Evolutionary conservation across 2,329 filamentous ascomycete species (phyloP).

Genomic region (Curvularia hawaiiensis): DNA sequence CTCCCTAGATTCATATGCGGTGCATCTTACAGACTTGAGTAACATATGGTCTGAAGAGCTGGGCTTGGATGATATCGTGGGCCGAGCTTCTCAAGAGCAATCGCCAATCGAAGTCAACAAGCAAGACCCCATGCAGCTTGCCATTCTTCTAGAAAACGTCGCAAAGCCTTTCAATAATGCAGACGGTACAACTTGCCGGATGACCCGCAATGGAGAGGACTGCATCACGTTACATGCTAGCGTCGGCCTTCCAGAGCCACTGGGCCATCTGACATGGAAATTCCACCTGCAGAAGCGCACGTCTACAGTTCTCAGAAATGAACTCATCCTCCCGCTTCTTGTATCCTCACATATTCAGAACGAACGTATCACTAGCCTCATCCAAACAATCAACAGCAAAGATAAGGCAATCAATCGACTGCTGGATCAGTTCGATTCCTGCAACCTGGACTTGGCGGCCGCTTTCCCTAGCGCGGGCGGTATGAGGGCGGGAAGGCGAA

Average conservation of each 20-base stretch:
- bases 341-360: conserved; percentile 54
- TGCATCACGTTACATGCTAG: conserved; percentile 60
- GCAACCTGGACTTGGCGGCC: conserved; percentile 60
- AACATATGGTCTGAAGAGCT: conserved; percentile 74
- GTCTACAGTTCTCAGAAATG: conserved; percentile 51
- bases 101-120: conserved; percentile 77
- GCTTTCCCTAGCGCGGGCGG: conserved; percentile 62
- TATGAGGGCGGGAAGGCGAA: conserved; percentile 51
- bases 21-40: conserved; percentile 73
- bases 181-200: conserved; percentile 43
- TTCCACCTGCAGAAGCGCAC: conserved; percentile 58
- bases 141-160: conserved; percentile 69
- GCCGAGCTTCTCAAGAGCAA: conserved; percentile 65
- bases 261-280: conserved; percentile 69
- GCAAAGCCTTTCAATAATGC: conserved; percentile 52
- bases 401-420: conserved; percentile 64
- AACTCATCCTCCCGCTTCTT: conserved; percentile 61
- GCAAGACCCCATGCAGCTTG: conserved; percentile 66
- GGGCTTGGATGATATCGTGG: conserved; percentile 65
- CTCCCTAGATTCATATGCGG: conserved; percentile 61
- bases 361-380: conserved; percentile 54
- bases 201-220: conserved; percentile 40
- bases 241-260: conserved; percentile 65
- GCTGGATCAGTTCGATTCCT: conserved; percentile 62
- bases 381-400: conserved; percentile 60